phyloP scores from a whole-genome alignment of 1,284 basidiomycete species.

The Coniferiporia sulphurascens region DNA sequence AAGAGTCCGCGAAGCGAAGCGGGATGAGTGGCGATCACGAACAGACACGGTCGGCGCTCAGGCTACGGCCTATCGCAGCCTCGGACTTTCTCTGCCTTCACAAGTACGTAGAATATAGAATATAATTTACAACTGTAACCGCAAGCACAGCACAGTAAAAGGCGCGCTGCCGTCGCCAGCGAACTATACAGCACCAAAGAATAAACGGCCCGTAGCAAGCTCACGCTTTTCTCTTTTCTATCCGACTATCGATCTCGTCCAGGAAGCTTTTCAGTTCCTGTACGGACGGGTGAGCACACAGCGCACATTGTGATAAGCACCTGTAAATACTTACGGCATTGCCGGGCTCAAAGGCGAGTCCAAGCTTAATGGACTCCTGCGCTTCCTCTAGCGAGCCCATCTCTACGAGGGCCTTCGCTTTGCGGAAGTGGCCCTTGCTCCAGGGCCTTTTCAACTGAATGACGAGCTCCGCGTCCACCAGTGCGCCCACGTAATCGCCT shows the following conservation, averaged over 20 bases:
- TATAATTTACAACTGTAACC: neutral
- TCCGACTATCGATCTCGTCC: conserved; percentile 29
- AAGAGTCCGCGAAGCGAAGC: too few relatives aligned
- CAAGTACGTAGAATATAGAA: neutral
- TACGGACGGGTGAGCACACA: conserved; percentile 19
- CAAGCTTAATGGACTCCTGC: conserved; percentile 75
- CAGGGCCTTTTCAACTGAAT: conserved; percentile 82
- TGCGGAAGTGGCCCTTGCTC: conserved; percentile 96
- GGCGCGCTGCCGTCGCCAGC: neutral
- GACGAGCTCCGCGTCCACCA: conserved; percentile 91
- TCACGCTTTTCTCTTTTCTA: conserved; percentile 11
- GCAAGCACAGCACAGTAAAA: neutral
- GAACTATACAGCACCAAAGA: neutral
- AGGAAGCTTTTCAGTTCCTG: conserved; percentile 27
- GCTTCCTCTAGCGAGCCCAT: conserved; percentile 73
- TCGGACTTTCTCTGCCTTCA: too few relatives aligned
- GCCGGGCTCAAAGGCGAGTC: conserved; percentile 85
- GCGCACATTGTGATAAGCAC: conserved; percentile 14
- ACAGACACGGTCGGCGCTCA: too few relatives aligned
- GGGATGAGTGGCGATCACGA: too few relatives aligned
- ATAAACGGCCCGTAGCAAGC: neutral
- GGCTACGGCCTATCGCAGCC: too few relatives aligned
- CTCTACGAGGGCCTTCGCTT: conserved; percentile 82
- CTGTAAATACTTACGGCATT: conserved; percentile 52
- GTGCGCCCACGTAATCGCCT: conserved; percentile 75